Conservation (phyloP, 331 rosid genomes). For the Stylosanthes scabra region DNA sequence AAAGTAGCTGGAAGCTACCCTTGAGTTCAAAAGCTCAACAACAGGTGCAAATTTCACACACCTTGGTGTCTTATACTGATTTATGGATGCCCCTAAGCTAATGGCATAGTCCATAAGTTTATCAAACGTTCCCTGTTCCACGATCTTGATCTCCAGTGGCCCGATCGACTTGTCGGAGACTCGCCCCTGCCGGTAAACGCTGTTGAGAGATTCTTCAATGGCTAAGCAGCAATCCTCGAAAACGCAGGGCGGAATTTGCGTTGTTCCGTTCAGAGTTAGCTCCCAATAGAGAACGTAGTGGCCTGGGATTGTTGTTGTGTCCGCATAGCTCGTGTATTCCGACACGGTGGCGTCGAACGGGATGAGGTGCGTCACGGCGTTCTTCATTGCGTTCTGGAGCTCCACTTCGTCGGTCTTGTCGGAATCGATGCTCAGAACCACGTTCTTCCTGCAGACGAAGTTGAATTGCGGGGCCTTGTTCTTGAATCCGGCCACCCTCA, state of each 20-base stretch:
- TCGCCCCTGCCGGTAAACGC: slow-evolving; percentile 94
- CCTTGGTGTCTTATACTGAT: slow-evolving; percentile 95
- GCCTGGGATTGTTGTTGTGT: slow-evolving; percentile 78
- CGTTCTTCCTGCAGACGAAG: slow-evolving; percentile 90
- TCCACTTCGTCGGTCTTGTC: slow-evolving; percentile 98
- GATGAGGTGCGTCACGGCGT: slow-evolving; percentile 70
- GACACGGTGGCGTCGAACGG: slow-evolving; percentile 76
- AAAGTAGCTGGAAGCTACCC: slow-evolving; percentile 60
- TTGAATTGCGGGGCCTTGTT: slow-evolving; percentile 96
- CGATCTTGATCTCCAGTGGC: slow-evolving; percentile 85
- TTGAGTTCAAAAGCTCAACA: slow-evolving; percentile 82
- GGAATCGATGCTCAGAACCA: slow-evolving; percentile 87
- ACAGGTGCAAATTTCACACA: slow-evolving; percentile 92
- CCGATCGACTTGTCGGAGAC: slow-evolving; percentile 92
- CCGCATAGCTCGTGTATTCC: slow-evolving; percentile 87
- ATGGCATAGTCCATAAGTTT: slow-evolving; percentile 97
- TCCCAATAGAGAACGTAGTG: slow-evolving; percentile 97
- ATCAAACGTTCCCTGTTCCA: slow-evolving; percentile 87
- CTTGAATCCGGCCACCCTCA: slow-evolving; percentile 89
- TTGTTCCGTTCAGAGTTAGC: slow-evolving; percentile 60
- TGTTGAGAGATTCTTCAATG: slow-evolving; percentile 83
- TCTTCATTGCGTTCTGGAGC: slow-evolving; percentile 83
- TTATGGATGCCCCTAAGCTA: slow-evolving; percentile 93
- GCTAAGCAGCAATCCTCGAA: slow-evolving; percentile 88
- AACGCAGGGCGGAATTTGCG: slow-evolving; percentile 82